phyloP scores from a whole-genome alignment of 164 flowering plant species.

The Warburgia ugandensis region DNA sequence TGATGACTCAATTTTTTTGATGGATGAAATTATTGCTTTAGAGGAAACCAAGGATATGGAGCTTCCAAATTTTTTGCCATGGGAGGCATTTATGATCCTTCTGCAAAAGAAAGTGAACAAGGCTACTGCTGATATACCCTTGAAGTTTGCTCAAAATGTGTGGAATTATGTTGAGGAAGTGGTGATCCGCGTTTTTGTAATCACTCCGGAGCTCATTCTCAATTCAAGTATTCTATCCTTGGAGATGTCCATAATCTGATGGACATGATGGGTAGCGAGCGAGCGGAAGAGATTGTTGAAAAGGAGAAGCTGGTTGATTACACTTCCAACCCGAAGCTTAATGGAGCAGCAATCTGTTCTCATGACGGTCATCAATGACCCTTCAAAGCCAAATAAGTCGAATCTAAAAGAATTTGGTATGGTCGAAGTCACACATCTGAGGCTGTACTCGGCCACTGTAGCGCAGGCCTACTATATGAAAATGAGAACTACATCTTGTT shows the following conservation, averaged over 20 bases:
- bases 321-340: constrained; percentile 27
- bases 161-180: constrained; percentile 15
- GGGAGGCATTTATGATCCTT: constrained; percentile 13
- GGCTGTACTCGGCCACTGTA: no score
- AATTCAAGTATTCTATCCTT: constrained; percentile 7
- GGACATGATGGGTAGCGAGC: constrained; percentile 8
- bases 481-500: no score
- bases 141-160: constrained; percentile 13
- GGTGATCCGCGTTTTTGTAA: constrained; percentile 12
- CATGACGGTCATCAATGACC: no score
- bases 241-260: constrained; percentile 20
- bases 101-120: constrained; percentile 15
- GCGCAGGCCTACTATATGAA: no score
- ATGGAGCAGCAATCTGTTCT: no score
- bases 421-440: no score
- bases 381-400: no score
- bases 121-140: constrained; percentile 3
- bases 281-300: constrained; percentile 24
- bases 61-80: constrained; percentile 34
- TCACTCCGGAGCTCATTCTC: constrained; percentile 23
- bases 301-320: constrained; percentile 33
- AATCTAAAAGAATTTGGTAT: no score
- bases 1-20: no score
- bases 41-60: constrained; percentile 28
- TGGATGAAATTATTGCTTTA: constrained; percentile 22